These are phyloP conservation scores for Saturnispora zaruensis DNA, from an alignment of 805 yeast species.

Conservation along the genomic window DNA sequence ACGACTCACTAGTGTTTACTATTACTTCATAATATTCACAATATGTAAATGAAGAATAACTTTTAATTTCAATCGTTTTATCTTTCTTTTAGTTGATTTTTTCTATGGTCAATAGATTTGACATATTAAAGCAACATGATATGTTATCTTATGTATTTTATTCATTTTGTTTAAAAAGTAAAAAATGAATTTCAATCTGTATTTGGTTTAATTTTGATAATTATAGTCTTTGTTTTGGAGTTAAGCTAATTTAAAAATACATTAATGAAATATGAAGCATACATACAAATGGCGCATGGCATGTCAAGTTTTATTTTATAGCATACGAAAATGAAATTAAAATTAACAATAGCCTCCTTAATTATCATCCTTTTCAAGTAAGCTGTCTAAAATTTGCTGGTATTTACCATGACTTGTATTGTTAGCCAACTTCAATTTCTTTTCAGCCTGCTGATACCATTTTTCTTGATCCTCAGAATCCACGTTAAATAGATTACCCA, in stretches of 20 bases:
- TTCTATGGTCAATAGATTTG: background rate
- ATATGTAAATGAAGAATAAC: background rate
- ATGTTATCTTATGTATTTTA: conserved; percentile 1
- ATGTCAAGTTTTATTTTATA: background rate
- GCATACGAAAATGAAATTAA: background rate
- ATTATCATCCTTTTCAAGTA: conserved; percentile 4
- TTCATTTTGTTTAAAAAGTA: conserved; percentile 7
- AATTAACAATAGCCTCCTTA: background rate
- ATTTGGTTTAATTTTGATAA: background rate
- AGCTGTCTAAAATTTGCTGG: conserved; percentile 45
- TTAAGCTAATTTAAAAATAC: background rate
- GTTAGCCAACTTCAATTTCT: conserved; percentile 59
- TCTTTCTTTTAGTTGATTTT: background rate
- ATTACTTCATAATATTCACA: background rate
- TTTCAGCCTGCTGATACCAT: conserved; percentile 62
- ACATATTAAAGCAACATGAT: background rate
- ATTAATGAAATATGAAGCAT: background rate
- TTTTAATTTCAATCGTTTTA: background rate
- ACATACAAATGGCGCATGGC: background rate
- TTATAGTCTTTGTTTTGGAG: background rate
- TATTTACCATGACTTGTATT: conserved; percentile 73
- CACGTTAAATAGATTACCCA: conserved; percentile 64
- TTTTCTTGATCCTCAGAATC: conserved; percentile 62
- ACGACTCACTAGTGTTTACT: background rate
- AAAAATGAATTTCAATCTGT: background rate